These are phyloP conservation scores for Salix koriyanagi DNA, from an alignment of 345 rosid species.

Conservation along the genomic window DNA sequence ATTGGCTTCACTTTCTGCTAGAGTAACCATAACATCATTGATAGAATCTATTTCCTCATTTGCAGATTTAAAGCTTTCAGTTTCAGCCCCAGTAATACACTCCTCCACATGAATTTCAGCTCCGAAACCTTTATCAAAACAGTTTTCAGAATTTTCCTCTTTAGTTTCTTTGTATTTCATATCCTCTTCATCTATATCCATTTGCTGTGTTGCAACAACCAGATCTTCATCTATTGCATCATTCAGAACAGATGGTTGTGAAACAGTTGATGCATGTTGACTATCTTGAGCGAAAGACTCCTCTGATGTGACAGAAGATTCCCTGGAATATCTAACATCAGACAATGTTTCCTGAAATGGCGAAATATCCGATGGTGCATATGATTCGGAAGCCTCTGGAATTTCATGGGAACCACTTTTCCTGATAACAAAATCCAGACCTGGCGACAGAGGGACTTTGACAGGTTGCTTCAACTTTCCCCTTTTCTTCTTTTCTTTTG, in stretches of 20 bases:
- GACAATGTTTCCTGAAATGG: conserved; percentile 52
- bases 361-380: conserved; percentile 85
- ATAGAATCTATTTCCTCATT: conserved; percentile 66
- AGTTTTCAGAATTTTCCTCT: conserved; percentile 29
- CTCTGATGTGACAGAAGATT: conserved; percentile 58
- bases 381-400: conserved; percentile 55
- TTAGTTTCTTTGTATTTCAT: conserved; percentile 23
- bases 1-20: conserved; percentile 63
- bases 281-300: conserved; percentile 39
- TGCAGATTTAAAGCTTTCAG: conserved; percentile 88
- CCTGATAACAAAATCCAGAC: conserved; percentile 48
- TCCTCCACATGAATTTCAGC: conserved; percentile 44
- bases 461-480: conserved; percentile 61
- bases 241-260: conserved; percentile 30
- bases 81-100: conserved; percentile 61
- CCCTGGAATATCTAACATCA: conserved; percentile 39
- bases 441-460: conserved; percentile 45
- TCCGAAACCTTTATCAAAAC: conserved; percentile 29
- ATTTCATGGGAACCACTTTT: conserved; percentile 38
- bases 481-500: conserved; percentile 50
- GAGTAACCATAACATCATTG: conserved; percentile 40
- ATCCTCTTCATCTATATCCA: conserved; percentile 56
- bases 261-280: conserved; percentile 28
- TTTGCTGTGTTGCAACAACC: conserved; percentile 47
- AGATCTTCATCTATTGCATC: conserved; percentile 56